Percentiles rank a stretch among this genome's conserved stretches.
Conservation (phyloP, 441 rosid species). For the Isatis lusitanica region DNA sequence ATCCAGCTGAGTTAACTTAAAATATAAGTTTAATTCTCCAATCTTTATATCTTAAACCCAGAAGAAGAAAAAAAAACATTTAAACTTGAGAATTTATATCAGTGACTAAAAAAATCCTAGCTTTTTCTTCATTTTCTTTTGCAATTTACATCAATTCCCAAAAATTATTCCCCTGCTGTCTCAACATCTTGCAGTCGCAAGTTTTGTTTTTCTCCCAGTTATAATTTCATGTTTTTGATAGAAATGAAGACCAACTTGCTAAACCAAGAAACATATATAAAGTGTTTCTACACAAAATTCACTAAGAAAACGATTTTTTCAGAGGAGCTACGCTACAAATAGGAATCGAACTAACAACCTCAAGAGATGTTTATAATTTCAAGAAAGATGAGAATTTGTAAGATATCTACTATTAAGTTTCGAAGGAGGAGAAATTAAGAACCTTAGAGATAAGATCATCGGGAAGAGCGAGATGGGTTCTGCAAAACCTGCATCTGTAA, state of each 20-base stretch:
- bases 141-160: slow-evolving; percentile 1
- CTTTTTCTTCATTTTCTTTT: background rate
- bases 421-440: background rate
- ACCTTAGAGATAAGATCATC: slow-evolving; percentile 72
- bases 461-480: slow-evolving; percentile 79
- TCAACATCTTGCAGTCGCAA: background rate
- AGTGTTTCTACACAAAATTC: background rate
- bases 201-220: background rate
- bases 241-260: background rate
- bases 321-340: background rate
- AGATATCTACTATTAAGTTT: background rate
- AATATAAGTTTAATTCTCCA: background rate
- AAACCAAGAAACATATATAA: background rate
- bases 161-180: background rate
- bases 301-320: background rate
- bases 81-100: slow-evolving; percentile 14
- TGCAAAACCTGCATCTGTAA: slow-evolving; percentile 85
- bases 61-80: background rate
- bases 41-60: background rate
- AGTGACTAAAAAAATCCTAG: background rate
- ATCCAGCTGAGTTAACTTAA: background rate
- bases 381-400: slow-evolving; percentile 5
- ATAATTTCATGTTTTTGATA: background rate
- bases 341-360: slow-evolving; percentile 11
- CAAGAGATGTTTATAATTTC: background rate